Evolutionary conservation across 768 basidiomycete genomes (phyloP).

Genomic region (Crepidotus variabilis): DNA sequence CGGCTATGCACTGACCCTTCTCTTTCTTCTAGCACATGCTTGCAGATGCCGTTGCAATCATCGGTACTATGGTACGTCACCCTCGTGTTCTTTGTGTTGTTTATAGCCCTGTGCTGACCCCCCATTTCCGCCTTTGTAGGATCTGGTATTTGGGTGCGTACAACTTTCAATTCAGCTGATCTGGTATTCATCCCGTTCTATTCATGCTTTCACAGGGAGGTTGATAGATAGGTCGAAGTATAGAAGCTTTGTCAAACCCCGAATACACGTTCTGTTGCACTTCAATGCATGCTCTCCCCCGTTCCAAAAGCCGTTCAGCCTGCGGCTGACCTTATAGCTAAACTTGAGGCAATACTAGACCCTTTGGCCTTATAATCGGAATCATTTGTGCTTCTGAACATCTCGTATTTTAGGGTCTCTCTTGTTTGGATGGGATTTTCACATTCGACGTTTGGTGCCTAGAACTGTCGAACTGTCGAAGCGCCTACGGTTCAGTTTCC

Average conservation of each 20-base stretch:
- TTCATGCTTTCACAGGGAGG: constrained; percentile 27
- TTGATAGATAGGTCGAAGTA: constrained; percentile 26
- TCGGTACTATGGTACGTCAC: constrained; percentile 87
- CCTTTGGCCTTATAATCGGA: neutral
- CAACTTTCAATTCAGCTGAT: constrained; percentile 1
- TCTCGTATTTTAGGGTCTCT: neutral
- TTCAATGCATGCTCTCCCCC: constrained; percentile 17
- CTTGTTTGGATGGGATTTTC: neutral
- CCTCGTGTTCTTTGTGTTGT: neutral
- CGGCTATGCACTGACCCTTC: neutral
- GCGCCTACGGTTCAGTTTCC: neutral
- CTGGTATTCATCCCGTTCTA: neutral
- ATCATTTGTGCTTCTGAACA: neutral
- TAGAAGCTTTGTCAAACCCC: constrained; percentile 1
- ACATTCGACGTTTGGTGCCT: neutral
- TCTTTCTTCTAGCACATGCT: constrained; percentile 65
- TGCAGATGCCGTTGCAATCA: constrained; percentile 93
- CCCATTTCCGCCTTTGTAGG: constrained; percentile 30
- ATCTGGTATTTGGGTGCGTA: constrained; percentile 92
- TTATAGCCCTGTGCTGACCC: neutral
- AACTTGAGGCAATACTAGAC: neutral
- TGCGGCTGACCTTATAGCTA: constrained; percentile 1
- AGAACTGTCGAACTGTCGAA: neutral
- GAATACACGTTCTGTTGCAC: constrained; percentile 22
- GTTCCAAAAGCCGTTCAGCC: constrained; percentile 6